These are phyloP conservation scores for Fusarium mundagurra DNA, from an alignment of 2,329 filamentous ascomycete species.

Conservation along the genomic window DNA sequence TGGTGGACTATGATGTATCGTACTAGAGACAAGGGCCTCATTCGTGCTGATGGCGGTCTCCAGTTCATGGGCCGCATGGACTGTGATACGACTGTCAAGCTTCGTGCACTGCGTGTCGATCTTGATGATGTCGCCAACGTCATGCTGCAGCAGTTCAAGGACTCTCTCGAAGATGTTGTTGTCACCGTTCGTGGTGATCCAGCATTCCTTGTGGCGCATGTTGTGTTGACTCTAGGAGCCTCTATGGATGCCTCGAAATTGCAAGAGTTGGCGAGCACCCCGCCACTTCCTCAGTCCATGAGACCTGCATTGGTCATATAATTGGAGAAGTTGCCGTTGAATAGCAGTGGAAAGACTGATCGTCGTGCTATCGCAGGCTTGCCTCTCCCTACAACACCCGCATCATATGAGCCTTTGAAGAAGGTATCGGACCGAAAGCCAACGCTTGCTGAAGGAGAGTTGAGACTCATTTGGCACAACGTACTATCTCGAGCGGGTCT, in stretches of 20 bases:
- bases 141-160: neutral
- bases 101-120: neutral
- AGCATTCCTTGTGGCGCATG: neutral
- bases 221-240: neutral
- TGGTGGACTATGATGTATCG: neutral
- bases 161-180: neutral
- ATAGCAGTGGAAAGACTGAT: neutral
- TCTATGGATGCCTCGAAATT: neutral
- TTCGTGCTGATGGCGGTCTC: neutral
- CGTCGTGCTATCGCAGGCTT: neutral
- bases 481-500: neutral
- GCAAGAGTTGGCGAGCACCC: neutral
- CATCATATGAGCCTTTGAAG: neutral
- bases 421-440: neutral
- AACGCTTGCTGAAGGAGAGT: neutral
- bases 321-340: neutral
- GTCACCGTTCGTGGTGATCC: neutral
- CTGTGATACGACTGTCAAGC: neutral
- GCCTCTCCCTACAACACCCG: neutral
- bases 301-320: neutral
- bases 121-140: neutral
- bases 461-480: neutral
- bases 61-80: conserved; percentile 1
- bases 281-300: neutral
- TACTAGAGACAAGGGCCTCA: neutral